Evolutionary conservation across 2,329 filamentous ascomycete genomes (phyloP).

Genomic region (Xylaria sp.): DNA sequence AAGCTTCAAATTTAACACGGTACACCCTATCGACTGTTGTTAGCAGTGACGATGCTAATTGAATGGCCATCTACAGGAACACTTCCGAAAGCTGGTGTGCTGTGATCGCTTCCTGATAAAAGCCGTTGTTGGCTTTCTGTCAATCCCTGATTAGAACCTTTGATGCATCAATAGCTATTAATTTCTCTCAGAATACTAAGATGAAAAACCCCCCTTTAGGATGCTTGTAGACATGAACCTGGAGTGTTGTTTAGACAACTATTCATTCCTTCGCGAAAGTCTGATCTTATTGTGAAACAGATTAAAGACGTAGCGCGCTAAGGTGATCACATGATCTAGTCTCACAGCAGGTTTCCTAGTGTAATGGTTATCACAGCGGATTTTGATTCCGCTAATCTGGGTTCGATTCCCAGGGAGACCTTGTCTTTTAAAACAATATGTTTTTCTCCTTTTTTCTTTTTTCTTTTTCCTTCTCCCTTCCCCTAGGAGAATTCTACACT

Average conservation of each 20-base stretch:
- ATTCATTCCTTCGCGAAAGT: not conserved
- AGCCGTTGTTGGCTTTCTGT: not conserved
- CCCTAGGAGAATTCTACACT: no score
- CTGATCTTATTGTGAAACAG: not conserved
- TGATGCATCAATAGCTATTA: not conserved
- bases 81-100: not conserved
- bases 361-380: conserved; percentile 43
- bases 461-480: no score
- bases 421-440: not conserved
- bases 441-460: no score
- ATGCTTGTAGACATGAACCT: not conserved
- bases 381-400: conserved; percentile 42
- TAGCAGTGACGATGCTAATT: not conserved
- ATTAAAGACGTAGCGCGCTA: not conserved
- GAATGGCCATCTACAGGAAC: not conserved
- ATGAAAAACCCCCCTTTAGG: not conserved
- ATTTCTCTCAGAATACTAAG: not conserved
- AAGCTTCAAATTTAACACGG: not conserved
- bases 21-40: no score
- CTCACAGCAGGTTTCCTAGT: conserved; percentile 33
- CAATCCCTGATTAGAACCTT: not conserved
- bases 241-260: not conserved
- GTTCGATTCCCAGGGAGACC: conserved; percentile 42
- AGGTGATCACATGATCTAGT: conserved; percentile 18
- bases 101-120: not conserved